Conservation (phyloP, 331 rosid species). For the Rhamnella rubrinervis region DNA sequence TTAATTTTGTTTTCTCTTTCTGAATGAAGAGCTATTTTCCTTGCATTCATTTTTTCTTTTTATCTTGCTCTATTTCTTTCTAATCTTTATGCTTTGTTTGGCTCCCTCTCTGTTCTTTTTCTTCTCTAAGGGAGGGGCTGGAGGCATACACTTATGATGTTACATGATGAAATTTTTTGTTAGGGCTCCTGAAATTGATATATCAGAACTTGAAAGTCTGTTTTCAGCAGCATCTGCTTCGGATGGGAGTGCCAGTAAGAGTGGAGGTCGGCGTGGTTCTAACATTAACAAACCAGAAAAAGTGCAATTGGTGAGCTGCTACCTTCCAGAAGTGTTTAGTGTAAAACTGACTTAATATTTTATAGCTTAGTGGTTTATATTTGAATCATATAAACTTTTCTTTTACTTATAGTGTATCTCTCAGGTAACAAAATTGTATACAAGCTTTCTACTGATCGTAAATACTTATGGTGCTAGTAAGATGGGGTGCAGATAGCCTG, state of each 20-base stretch:
- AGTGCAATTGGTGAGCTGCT: constrained; percentile 80
- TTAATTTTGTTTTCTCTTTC: neutral
- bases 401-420: too few species aligned
- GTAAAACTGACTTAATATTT: too few species aligned
- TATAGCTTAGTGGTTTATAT: too few species aligned
- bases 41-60: constrained; percentile 2
- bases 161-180: constrained; percentile 25
- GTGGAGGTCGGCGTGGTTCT: constrained; percentile 84
- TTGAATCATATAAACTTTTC: too few species aligned
- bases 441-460: neutral
- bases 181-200: constrained; percentile 97
- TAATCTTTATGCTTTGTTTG: constrained; percentile 1
- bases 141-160: constrained; percentile 32
- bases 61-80: neutral
- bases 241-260: constrained; percentile 58
- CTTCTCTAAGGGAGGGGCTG: constrained; percentile 3
- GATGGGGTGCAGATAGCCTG: neutral
- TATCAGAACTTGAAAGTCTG: constrained; percentile 92
- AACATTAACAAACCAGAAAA: constrained; percentile 87
- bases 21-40: constrained; percentile 3
- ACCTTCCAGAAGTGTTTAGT: neutral
- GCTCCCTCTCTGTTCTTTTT: constrained; percentile 15
- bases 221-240: constrained; percentile 91
- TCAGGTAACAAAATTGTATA: too few species aligned
- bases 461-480: neutral